Base-by-base conservation (phyloP, 2,329 filamentous ascomycete species). In the Fusarium mundagurra region DNA sequence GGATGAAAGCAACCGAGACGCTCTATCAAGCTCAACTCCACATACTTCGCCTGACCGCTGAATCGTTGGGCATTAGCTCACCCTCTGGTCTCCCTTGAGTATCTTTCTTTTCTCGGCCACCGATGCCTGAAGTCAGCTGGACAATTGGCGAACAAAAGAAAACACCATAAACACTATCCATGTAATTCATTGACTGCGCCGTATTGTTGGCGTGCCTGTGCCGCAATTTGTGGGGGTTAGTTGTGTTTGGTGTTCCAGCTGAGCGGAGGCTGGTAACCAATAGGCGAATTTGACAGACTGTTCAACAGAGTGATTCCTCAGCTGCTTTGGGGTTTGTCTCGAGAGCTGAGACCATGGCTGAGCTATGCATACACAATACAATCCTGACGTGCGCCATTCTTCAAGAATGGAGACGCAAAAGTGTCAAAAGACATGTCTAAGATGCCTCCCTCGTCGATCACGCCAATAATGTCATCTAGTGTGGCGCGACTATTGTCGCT, bases 211-310 rank as follows among this genome's bases (percentile, higher is more conserved):
- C 34, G 54, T 48, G 34, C 41, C 43, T 50, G 67, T 69, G 66
- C 65, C 67, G 65, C 66, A 51, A 41, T 50, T 33, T 70, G 60
- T 70, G 67, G 74, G 67, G 71, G 50, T 61, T 50, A 34, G 53
- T 51, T 64, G 47, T 61, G 54, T 43, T 48, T 53, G 34, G 39
- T 69, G 70, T 76, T 67, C 76, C 76, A 75, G 76, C 66, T 76
- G 70, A 61, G 67, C 62, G 64, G 68, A 69, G 65, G 74, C 54
- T 66, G 68, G 74, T 77, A 78, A 71, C 72, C 68, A 77, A 78
- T 77, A 70, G 64, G 50, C 41, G 58, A 64, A 68, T 57, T 65
- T 69, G 38, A 41, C 22, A 60, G 22, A 44, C 8, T 44, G 20
- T 70, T 39, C 64, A 48, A 38, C 57, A 62, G 36, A 34, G 51